A percentile compares a stretch with the other conserved stretches of the same genome.
These are phyloP conservation scores for Astragalus glycyphyllos DNA, from an alignment of 306 rosid genomes.

Conservation along the genomic window DNA sequence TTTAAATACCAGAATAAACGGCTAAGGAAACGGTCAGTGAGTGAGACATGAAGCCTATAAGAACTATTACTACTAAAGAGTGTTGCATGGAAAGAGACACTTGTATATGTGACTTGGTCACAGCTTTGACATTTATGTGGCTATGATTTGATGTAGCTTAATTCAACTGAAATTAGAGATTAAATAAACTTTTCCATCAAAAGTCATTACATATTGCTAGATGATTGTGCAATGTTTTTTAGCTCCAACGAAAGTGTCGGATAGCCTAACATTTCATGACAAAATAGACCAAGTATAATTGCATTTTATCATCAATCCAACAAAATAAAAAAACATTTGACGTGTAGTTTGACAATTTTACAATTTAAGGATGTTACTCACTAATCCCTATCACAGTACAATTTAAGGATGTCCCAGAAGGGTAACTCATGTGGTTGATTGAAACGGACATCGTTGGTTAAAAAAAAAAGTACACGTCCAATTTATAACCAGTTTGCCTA, in stretches of 20 bases:
- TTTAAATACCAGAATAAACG: conserved; percentile 48
- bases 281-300: background rate
- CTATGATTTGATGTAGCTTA: conserved; percentile 43
- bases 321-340: too few relatives aligned
- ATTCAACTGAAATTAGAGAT: conserved; percentile 30
- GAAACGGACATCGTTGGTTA: too few relatives aligned
- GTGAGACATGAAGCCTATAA: conserved; percentile 1
- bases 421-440: too few relatives aligned
- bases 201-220: background rate
- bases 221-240: conserved; percentile 11
- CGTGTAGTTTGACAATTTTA: too few relatives aligned
- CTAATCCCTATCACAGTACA: too few relatives aligned
- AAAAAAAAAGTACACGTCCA: too few relatives aligned
- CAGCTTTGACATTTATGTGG: conserved; percentile 41
- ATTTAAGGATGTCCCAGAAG: too few relatives aligned
- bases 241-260: conserved; percentile 11
- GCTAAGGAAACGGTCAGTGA: conserved; percentile 55
- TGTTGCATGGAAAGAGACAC: conserved; percentile 21
- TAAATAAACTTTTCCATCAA: background rate
- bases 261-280: conserved; percentile 36
- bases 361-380: too few relatives aligned
- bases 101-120: conserved; percentile 38
- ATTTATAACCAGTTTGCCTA: too few relatives aligned
- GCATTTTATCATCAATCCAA: too few relatives aligned
- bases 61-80: conserved; percentile 10